Evolutionary conservation across 1,284 basidiomycete species (phyloP), one percentile per base, ranked within the genome.

Genomic region (Xerocomus nothofagi): DNA sequence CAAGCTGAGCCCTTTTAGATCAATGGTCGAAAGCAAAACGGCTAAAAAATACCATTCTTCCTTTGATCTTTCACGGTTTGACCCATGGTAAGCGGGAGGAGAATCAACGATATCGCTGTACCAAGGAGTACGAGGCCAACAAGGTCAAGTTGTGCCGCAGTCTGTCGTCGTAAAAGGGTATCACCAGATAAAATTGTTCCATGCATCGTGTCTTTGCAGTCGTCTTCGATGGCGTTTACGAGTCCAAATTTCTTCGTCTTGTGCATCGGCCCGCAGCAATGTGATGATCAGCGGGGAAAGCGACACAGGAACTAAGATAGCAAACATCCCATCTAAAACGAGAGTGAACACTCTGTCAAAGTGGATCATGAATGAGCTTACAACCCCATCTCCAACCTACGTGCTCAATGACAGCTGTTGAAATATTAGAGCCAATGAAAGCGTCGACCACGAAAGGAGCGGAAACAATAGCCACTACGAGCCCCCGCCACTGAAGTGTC

Each of bases 321-420:
- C 81, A 62, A 81, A 86, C 81, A 90, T 86, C 42, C 78, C 85
- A 60, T 88, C 81, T 83, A 39, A 31, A 36, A 36, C 23, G 39
- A 20, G 38, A 29, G n/a, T 49, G 17, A 56, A 43, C 40, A 32
- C 23, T 27, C 11, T 14, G 29, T 30, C 14, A 26, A 30, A 6
- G 6, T 33, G n/a, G 20, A 55, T 15, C 15, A 66, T 15, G 42
- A 37, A 39, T 10, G n/a, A 38, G 40, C 76, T 40, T 73, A 81
- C 80, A 87, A 26, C 89, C 89, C 82, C 86, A 88, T 66, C 88
- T 72, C 90, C 89, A 92, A 4, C 77, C 75, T 33, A 71, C 61
- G 39, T 77, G 72, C 42, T 80, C 69, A 40, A 91, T 69, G 9
- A 84, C 71, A 30, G 73, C 71, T 17, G 82, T 75, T 8, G 78